These are phyloP conservation scores for Colletotrichum navitas DNA, from an alignment of 2,329 filamentous ascomycete genomes.

Conservation along the genomic window DNA sequence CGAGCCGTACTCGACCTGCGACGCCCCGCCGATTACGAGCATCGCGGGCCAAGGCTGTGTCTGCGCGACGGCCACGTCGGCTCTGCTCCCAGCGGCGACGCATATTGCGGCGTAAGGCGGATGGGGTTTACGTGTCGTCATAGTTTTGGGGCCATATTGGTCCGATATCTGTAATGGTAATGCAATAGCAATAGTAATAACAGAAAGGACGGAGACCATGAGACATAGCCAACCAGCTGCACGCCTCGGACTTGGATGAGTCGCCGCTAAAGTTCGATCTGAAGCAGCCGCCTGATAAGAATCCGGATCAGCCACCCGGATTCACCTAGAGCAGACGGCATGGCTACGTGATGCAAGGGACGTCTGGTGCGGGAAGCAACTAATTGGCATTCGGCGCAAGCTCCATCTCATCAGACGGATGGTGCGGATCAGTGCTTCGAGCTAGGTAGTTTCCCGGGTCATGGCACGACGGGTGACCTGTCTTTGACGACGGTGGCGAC, in stretches of 20 bases:
- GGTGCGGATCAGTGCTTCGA: neutral
- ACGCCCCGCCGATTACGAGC: conserved; percentile 59
- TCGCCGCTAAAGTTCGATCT: neutral
- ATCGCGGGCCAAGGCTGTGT: conserved; percentile 57
- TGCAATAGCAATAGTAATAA: conserved; percentile 16
- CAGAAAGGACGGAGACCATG: neutral
- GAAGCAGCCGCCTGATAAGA: neutral
- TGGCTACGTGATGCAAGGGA: neutral
- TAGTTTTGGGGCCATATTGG: neutral
- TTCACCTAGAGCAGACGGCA: neutral
- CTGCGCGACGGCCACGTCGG: conserved; percentile 49
- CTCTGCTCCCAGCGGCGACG: conserved; percentile 34
- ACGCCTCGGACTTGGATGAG: neutral
- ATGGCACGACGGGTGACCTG: neutral
- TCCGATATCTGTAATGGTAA: conserved; percentile 24
- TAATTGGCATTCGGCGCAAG: neutral
- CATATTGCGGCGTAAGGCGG: conserved; percentile 43
- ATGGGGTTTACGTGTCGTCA: neutral
- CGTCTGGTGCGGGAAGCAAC: neutral
- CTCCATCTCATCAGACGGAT: neutral
- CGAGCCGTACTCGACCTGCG: conserved; percentile 58
- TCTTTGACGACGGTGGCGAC: conserved; percentile 22
- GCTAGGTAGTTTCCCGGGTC: neutral
- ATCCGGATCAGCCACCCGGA: neutral
- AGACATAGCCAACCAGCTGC: neutral